These are phyloP conservation scores for Castanea sativa DNA, from an alignment of 306 rosid genomes.

Conservation along the genomic window DNA sequence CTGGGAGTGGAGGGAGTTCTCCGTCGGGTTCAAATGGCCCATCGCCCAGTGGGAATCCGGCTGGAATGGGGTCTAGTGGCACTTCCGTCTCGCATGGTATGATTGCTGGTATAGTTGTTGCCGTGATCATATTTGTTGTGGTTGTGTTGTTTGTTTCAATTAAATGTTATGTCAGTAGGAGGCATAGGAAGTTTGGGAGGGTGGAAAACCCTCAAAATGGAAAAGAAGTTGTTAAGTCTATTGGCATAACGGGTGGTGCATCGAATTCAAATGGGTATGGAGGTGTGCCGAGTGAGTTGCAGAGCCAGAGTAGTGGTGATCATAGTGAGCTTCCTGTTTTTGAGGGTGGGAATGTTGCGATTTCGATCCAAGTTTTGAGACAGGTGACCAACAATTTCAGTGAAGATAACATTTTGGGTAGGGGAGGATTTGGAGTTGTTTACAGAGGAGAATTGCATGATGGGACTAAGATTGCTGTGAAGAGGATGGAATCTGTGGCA, in stretches of 20 bases:
- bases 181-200: conserved; percentile 18
- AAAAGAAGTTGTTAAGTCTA: conserved; percentile 9
- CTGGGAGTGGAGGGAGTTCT: too few species aligned
- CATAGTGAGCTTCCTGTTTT: too few species aligned
- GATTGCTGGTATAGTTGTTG: conserved; percentile 63
- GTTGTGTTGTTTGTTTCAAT: conserved; percentile 55
- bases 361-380: conserved; percentile 65
- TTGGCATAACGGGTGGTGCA: conserved; percentile 33
- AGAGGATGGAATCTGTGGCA: conserved; percentile 77
- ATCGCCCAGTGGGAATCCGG: too few species aligned
- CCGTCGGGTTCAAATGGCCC: too few species aligned
- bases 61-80: conserved; percentile 5
- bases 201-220: conserved; percentile 56
- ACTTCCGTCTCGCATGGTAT: conserved; percentile 41
- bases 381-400: conserved; percentile 73
- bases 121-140: conserved; percentile 46
- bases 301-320: too few species aligned
- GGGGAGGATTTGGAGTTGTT: conserved; percentile 93
- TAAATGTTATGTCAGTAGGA: conserved; percentile 48
- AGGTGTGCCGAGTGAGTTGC: too few species aligned
- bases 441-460: conserved; percentile 78
- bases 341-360: conserved; percentile 34
- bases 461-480: conserved; percentile 87
- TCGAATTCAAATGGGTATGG: too few species aligned
- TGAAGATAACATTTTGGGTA: conserved; percentile 68